phyloP scores from a whole-genome alignment of 2,329 filamentous ascomycete genomes.

The Dendryphion nanum region DNA sequence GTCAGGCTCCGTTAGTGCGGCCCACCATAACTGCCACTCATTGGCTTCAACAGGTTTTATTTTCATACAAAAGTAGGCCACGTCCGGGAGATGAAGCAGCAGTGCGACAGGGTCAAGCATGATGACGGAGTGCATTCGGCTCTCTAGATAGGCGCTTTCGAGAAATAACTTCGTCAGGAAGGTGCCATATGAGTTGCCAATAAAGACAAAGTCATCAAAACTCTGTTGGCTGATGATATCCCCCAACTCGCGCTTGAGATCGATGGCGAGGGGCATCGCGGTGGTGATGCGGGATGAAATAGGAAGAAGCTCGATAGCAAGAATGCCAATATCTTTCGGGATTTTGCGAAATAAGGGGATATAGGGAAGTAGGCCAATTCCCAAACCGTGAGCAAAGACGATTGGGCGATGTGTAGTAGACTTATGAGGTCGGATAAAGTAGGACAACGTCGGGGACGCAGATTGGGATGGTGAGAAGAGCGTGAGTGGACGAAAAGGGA shows the following conservation, averaged over 20 bases:
- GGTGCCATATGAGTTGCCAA: conserved; percentile 60
- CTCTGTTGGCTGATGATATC: conserved; percentile 55
- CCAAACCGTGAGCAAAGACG: conserved; percentile 67
- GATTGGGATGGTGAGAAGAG: too few species aligned
- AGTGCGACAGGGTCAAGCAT: conserved; percentile 63
- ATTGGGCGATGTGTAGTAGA: conserved; percentile 55
- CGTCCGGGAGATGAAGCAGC: conserved; percentile 63
- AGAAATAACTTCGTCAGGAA: conserved; percentile 61
- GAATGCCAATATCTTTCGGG: conserved; percentile 54
- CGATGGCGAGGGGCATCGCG: conserved; percentile 48
- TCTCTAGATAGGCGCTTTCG: conserved; percentile 43
- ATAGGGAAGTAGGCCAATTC: conserved; percentile 63
- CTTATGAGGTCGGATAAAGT: conserved; percentile 56
- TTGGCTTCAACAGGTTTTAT: too few species aligned
- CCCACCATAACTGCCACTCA: too few species aligned
- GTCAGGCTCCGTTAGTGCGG: too few species aligned
- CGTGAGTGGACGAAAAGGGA: too few species aligned
- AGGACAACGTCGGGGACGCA: too few species aligned
- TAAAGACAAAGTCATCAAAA: conserved; percentile 57
- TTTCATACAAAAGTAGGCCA: too few species aligned
- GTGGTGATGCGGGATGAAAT: conserved; percentile 59
- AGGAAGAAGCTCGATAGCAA: conserved; percentile 61
- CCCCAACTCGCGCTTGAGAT: conserved; percentile 55
- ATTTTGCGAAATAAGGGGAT: conserved; percentile 54
- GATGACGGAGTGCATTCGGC: conserved; percentile 45